These are phyloP conservation scores for Tetrahymena elliotti DNA, from an alignment of 73 alveolate species.

Conservation along the genomic window DNA sequence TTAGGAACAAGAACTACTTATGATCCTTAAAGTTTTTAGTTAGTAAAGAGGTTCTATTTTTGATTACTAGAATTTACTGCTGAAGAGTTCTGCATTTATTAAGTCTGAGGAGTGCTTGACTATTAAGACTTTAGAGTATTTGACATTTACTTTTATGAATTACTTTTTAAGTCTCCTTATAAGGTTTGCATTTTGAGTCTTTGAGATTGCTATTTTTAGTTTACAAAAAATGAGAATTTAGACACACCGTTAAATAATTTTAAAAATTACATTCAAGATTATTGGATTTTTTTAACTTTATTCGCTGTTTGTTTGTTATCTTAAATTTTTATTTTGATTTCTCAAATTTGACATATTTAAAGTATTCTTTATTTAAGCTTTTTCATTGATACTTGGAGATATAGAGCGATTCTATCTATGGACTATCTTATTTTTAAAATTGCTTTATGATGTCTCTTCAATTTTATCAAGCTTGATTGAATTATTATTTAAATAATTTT, in stretches of 20 bases:
- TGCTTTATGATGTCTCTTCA: neutral
- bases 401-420: neutral
- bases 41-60: neutral
- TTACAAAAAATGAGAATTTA: neutral
- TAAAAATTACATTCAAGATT: neutral
- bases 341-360: neutral
- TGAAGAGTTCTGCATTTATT: neutral
- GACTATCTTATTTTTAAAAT: neutral
- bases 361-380: neutral
- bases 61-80: neutral
- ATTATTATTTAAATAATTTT: neutral
- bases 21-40: neutral
- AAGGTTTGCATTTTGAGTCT: neutral
- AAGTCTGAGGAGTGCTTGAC: neutral
- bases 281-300: neutral
- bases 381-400: neutral
- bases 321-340: neutral
- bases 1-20: neutral
- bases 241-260: neutral
- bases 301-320: neutral
- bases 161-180: neutral
- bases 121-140: neutral
- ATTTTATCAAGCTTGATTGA: neutral
- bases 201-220: neutral
- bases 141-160: neutral